These are phyloP conservation scores for Eremochloa ophiuroides DNA, from an alignment of 176 grass and related monocot genomes.

Conservation along the genomic window DNA sequence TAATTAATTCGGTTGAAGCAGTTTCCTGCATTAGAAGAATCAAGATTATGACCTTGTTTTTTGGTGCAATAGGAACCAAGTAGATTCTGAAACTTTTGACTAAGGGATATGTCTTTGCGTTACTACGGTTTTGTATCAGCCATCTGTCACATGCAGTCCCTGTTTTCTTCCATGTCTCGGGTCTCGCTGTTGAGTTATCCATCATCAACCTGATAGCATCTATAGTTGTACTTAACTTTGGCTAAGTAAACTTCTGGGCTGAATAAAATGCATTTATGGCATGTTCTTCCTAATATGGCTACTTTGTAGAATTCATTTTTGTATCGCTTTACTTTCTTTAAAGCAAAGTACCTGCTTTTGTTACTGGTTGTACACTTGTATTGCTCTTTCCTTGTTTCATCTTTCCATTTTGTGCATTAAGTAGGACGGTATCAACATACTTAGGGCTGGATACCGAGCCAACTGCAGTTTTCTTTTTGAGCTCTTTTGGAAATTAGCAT, in stretches of 20 bases:
- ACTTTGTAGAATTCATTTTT: neutral
- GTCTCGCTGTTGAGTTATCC: neutral
- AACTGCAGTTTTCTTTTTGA: no score
- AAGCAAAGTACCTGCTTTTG: neutral
- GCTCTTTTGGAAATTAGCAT: no score
- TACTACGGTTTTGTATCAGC: neutral
- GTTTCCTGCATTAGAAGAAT: slow-evolving; percentile 4
- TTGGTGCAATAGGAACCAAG: neutral
- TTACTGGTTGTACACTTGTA: neutral
- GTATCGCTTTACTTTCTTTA: neutral
- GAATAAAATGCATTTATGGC: neutral
- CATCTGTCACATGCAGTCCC: neutral
- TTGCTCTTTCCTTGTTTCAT: neutral
- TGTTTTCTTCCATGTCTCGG: neutral
- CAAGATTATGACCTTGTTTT: neutral
- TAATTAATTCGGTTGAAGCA: neutral
- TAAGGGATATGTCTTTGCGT: neutral
- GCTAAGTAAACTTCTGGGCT: neutral
- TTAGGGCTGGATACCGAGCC: no score
- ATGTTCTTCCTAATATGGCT: neutral
- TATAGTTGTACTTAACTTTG: neutral
- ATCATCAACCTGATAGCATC: neutral
- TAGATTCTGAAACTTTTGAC: slow-evolving; percentile 6
- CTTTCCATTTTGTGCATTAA: neutral
- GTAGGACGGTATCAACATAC: neutral